These are phyloP conservation scores for Leccinellum albellum DNA, from an alignment of 768 basidiomycete species.

Conservation along the genomic window DNA sequence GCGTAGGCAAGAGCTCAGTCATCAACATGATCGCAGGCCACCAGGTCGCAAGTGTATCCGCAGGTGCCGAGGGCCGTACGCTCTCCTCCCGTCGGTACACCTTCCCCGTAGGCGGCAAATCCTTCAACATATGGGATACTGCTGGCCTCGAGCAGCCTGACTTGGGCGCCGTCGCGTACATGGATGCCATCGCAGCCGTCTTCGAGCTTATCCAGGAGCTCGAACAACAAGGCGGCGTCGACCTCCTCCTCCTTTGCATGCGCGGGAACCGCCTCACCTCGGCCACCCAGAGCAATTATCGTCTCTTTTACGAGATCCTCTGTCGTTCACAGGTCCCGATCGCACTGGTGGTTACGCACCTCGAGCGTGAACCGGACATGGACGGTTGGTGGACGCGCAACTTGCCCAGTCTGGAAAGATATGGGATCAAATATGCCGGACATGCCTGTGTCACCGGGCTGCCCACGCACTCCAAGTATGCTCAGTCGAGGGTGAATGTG, in stretches of 20 bases:
- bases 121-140: slow-evolving; percentile 30
- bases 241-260: slow-evolving; percentile 27
- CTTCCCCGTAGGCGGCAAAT: slow-evolving; percentile 13
- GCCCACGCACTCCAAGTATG: slow-evolving; percentile 17
- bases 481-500: slow-evolving; percentile 13
- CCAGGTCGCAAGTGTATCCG: slow-evolving; percentile 16
- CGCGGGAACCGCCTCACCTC: too few relatives aligned
- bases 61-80: slow-evolving; percentile 32
- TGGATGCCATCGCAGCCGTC: slow-evolving; percentile 26
- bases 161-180: slow-evolving; percentile 17
- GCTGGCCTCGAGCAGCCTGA: slow-evolving; percentile 29
- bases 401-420: slow-evolving; percentile 12
- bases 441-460: slow-evolving; percentile 34
- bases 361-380: slow-evolving; percentile 35
- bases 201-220: slow-evolving; percentile 34
- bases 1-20: slow-evolving; percentile 32
- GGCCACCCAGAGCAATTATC: too few relatives aligned
- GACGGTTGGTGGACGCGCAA: slow-evolving; percentile 33
- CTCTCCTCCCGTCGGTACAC: slow-evolving; percentile 26
- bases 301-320: too few relatives aligned
- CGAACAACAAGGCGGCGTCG: slow-evolving; percentile 29
- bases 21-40: slow-evolving; percentile 28
- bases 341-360: slow-evolving; percentile 13
- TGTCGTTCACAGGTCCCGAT: too few relatives aligned
- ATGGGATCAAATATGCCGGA: slow-evolving; percentile 19